Conservation (phyloP, 78 protist species). For the Tieghemostelium lacteum region DNA sequence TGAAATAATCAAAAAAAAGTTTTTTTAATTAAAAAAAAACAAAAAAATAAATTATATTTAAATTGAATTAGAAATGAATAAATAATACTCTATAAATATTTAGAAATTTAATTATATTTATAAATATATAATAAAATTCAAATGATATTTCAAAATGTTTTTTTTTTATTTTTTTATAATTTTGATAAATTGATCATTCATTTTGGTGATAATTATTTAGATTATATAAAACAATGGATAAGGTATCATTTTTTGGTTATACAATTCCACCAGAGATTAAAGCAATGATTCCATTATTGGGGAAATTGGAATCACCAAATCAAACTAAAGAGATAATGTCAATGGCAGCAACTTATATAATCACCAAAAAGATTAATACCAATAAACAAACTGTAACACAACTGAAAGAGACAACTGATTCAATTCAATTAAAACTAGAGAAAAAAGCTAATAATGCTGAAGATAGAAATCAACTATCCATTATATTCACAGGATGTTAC, state of each 20-base stretch:
- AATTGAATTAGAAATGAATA: no score
- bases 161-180: background rate
- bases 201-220: background rate
- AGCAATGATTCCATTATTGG: constrained; percentile 19
- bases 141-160: background rate
- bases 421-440: constrained; percentile 29
- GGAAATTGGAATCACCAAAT: constrained; percentile 26
- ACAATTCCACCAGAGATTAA: constrained; percentile 58
- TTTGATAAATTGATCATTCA: background rate
- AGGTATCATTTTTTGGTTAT: constrained; percentile 57
- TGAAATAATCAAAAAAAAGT: background rate
- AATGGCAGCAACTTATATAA: constrained; percentile 31
- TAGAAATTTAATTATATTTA: no score
- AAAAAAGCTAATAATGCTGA: background rate
- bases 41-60: no score
- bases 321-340: constrained; percentile 41
- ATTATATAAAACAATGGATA: constrained; percentile 15
- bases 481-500: constrained; percentile 59
- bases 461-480: constrained; percentile 27
- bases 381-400: constrained; percentile 22
- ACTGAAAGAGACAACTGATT: constrained; percentile 24
- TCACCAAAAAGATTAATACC: constrained; percentile 32
- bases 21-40: no score
- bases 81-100: no score
- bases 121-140: no score